Evolutionary conservation across 2,329 filamentous ascomycete species (phyloP), one percentile per base, ranked within the genome.

Genomic region (Pestalotiopsis sp.): DNA sequence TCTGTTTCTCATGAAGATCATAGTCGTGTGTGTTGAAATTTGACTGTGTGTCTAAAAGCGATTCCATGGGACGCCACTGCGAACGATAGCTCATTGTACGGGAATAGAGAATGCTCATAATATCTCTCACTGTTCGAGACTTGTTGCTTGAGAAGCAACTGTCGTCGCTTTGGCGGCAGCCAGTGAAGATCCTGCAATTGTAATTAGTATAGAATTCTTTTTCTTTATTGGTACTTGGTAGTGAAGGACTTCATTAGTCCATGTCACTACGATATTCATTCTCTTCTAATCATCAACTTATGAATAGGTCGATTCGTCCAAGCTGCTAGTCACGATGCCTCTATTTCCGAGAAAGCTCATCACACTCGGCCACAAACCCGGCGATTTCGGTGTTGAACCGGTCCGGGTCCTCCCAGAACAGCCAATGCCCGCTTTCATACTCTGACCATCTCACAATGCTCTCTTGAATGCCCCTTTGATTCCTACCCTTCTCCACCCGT

Each of bases 401-500:
- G 36, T 79, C 79, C 0, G 79, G 76, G 69, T 82, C 77, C 73
- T 83, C 81, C 36, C 78, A 83, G 60, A 82, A 83, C 68, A 82
- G 56, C 81, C 81, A 83, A 65, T 83, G 81, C 0, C 81, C 81
- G 3, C 78, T 73, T 3, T 80, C 77, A 61, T 78, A 83, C 5
- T 80, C 71, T 3, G 73, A 74, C 69, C 75, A 73, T 66, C 68
- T 74, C 2, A 74, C 80, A 59, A 76, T 70, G 2, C 31, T 49
- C 57, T 40, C n/a, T 14, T 70, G 72, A 0, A 57, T 25, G 4
- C 64, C 25, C n/a, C 65, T 52, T 4, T 66, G 56, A 20, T 23
- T 60, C 65, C 70, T 69, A 17, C 65, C 73, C 60, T 72, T 73
- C 49, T 76, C 73, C 1, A 78, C 73, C 59, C 77, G 71, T 40